Percentiles rank a stretch among this genome's conserved stretches.
phyloP scores from a whole-genome alignment of 2,329 filamentous ascomycete species.

The Claviceps fusiformis region DNA sequence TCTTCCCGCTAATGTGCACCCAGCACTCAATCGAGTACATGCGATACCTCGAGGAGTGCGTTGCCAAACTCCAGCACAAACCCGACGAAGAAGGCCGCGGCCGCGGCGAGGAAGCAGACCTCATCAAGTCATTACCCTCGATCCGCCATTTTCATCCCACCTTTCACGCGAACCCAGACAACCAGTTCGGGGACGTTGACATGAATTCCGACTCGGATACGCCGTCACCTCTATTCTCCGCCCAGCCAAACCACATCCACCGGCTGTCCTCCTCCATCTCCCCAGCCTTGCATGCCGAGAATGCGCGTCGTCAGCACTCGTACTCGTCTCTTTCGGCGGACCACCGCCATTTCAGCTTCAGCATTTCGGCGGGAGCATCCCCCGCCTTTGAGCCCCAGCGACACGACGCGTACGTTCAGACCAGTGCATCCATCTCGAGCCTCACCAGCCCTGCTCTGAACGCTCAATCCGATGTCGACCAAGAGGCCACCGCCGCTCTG shows the following conservation, averaged over 20 bases:
- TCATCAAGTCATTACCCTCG: conserved; percentile 19
- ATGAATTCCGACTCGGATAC: conserved; percentile 39
- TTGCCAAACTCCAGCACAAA: conserved; percentile 61
- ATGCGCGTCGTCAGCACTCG: conserved; percentile 33
- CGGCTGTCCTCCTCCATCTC: conserved; percentile 33
- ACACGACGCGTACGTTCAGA: conserved; percentile 23
- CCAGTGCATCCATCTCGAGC: conserved; percentile 32
- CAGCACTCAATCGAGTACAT: conserved; percentile 95
- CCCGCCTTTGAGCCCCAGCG: conserved; percentile 43
- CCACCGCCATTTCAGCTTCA: conserved; percentile 36
- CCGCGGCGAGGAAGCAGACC: conserved; percentile 14
- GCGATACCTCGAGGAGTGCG: conserved; percentile 82
- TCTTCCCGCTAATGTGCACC: neutral
- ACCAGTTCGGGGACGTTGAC: conserved; percentile 37
- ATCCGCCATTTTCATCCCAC: conserved; percentile 26
- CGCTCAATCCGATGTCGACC: conserved; percentile 46
- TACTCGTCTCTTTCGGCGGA: conserved; percentile 41
- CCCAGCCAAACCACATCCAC: conserved; percentile 20
- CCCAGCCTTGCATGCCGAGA: conserved; percentile 35
- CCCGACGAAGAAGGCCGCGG: conserved; percentile 22
- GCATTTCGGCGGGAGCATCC: conserved; percentile 35
- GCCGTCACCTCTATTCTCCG: conserved; percentile 32
- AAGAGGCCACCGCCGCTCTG: conserved; percentile 74
- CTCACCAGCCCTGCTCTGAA: conserved; percentile 44
- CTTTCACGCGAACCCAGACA: conserved; percentile 23